Evolutionary conservation across 1,284 basidiomycete genomes (phyloP).

Genomic region (Thelephora terrestris): DNA sequence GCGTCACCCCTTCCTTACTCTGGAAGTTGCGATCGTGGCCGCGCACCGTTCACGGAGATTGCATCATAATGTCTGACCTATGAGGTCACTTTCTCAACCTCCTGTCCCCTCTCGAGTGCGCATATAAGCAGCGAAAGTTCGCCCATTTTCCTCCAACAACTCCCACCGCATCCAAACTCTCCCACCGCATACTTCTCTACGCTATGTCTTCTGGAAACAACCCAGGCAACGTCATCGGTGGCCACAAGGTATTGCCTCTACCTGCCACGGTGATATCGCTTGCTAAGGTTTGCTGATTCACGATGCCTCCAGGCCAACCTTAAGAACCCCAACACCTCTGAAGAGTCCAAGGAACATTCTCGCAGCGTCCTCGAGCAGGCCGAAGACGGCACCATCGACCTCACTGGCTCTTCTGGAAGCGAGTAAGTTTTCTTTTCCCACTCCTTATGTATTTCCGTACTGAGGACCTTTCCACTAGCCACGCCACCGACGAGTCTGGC

Average conservation of each 20-base stretch:
- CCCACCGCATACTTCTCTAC: too few relatives aligned
- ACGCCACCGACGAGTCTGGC: constrained; percentile 8
- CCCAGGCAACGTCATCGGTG: constrained; percentile 12
- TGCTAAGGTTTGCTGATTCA: background rate
- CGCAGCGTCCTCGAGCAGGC: constrained; percentile 33
- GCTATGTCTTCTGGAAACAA: too few relatives aligned
- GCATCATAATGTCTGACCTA: too few relatives aligned
- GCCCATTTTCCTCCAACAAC: too few relatives aligned
- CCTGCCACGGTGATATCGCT: background rate
- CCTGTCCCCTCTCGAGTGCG: too few relatives aligned
- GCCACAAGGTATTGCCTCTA: constrained; percentile 17
- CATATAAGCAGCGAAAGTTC: too few relatives aligned
- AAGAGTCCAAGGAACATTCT: constrained; percentile 41
- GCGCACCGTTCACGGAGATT: too few relatives aligned
- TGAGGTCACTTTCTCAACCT: too few relatives aligned
- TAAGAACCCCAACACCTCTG: constrained; percentile 38
- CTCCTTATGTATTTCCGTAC: background rate
- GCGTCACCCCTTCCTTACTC: too few relatives aligned
- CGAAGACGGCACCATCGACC: constrained; percentile 9
- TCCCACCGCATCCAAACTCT: too few relatives aligned
- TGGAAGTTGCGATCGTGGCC: too few relatives aligned
- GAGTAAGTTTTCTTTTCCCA: background rate
- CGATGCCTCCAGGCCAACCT: constrained; percentile 22
- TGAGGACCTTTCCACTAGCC: constrained; percentile 6
- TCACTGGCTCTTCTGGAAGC: constrained; percentile 1